Conservation (phyloP, 2,329 filamentous ascomycete genomes). For the Penicillium sp. region DNA sequence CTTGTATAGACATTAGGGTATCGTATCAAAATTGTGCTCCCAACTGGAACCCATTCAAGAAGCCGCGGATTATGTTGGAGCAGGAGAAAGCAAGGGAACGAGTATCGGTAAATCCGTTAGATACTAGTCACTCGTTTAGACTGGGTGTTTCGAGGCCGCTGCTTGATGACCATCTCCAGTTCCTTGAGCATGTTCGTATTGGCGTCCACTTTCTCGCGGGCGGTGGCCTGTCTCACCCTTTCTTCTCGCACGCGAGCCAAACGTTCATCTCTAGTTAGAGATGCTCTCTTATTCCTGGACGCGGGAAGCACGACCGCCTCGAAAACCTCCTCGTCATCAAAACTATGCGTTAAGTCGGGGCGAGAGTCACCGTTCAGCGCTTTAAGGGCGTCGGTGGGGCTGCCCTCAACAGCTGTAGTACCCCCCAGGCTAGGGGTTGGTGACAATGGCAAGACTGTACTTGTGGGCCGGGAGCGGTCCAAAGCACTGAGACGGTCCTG, state of each 20-base stretch:
- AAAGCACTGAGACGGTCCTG: constrained; percentile 73
- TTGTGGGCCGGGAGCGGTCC: constrained; percentile 57
- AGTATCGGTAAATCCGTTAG: constrained; percentile 13
- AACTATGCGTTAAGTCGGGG: constrained; percentile 28
- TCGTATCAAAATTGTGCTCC: constrained; percentile 13
- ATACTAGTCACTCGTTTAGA: constrained; percentile 46
- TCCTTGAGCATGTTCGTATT: constrained; percentile 89
- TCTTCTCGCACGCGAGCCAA: constrained; percentile 87
- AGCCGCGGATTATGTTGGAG: not conserved
- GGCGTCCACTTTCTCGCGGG: constrained; percentile 73
- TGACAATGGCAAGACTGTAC: constrained; percentile 45
- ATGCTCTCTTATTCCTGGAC: constrained; percentile 60
- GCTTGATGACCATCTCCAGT: constrained; percentile 81
- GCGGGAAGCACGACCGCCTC: constrained; percentile 80
- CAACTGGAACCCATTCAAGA: not conserved
- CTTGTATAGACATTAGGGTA: constrained; percentile 36
- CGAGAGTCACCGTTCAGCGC: constrained; percentile 70
- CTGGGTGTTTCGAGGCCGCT: constrained; percentile 46
- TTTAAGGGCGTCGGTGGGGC: constrained; percentile 68
- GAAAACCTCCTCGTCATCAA: constrained; percentile 73
- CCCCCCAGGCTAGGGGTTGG: constrained; percentile 48
- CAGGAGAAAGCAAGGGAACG: constrained; percentile 1
- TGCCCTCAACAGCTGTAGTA: constrained; percentile 53
- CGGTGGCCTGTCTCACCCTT: constrained; percentile 67
- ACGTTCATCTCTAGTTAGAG: constrained; percentile 78